phyloP scores from a whole-genome alignment of 75 land plant genomes.

The Azolla pinnata region DNA sequence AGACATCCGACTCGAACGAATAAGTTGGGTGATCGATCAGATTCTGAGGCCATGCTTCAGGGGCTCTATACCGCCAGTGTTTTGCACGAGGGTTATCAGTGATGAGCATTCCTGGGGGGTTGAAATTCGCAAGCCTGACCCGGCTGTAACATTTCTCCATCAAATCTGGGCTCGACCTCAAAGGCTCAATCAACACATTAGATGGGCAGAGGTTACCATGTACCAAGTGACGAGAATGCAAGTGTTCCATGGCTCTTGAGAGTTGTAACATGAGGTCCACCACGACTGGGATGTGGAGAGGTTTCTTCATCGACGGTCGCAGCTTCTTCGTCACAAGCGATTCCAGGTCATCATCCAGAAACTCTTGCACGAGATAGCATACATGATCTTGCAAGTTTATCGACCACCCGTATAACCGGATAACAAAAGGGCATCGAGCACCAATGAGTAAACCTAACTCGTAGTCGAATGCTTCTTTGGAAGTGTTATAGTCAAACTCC shows the following conservation, averaged over 20 bases:
- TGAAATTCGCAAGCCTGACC: slow-evolving; percentile 17
- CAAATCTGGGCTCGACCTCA: not conserved
- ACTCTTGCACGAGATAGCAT: slow-evolving; percentile 10
- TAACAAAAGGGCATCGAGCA: slow-evolving; percentile 10
- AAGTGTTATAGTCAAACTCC: not conserved
- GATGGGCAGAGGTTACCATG: slow-evolving; percentile 12
- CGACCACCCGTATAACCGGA: slow-evolving; percentile 7
- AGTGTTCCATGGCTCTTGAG: slow-evolving; percentile 12
- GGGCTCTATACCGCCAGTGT: not conserved
- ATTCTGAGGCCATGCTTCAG: slow-evolving; percentile 8
- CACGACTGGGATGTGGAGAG: slow-evolving; percentile 4
- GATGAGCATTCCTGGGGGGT: not conserved
- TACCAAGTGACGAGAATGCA: slow-evolving; percentile 7
- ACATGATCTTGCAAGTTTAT: not conserved
- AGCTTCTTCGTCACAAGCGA: not conserved
- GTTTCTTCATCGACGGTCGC: not conserved
- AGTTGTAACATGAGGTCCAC: slow-evolving; percentile 16
- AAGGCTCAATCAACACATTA: slow-evolving; percentile 9
- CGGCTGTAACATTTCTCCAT: slow-evolving; percentile 7
- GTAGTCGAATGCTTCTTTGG: not conserved
- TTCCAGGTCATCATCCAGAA: slow-evolving; percentile 5
- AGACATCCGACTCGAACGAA: slow-evolving; percentile 6
- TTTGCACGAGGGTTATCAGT: not conserved
- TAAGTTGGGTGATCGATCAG: not conserved
- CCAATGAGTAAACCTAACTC: slow-evolving; percentile 1